Evolutionary conservation across 1,284 basidiomycete genomes (phyloP).

Genomic region (Abortiporus biennis): DNA sequence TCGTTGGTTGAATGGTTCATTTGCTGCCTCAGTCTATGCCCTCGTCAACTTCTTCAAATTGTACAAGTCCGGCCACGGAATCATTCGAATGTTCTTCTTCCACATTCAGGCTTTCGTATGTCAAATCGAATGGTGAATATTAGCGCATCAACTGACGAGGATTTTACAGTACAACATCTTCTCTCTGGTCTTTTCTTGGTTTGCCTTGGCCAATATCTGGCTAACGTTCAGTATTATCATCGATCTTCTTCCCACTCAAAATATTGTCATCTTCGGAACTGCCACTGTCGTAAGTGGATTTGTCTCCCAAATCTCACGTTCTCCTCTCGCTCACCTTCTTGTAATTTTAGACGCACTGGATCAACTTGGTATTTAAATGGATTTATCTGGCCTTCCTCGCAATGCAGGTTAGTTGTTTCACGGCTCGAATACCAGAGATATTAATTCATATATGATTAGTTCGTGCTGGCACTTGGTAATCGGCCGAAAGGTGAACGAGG

Average conservation of each 20-base stretch:
- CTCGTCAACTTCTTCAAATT: constrained; percentile 93
- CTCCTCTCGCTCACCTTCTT: constrained; percentile 1
- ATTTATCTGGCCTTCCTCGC: constrained; percentile 83
- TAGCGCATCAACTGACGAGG: background rate
- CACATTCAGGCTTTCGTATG: constrained; percentile 86
- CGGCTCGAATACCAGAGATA: background rate
- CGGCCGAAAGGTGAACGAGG: constrained; percentile 90
- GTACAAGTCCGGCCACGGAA: constrained; percentile 80
- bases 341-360: constrained; percentile 81
- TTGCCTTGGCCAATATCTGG: constrained; percentile 91
- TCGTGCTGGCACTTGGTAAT: constrained; percentile 93
- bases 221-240: constrained; percentile 96
- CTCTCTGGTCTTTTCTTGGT: constrained; percentile 85
- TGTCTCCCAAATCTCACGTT: background rate
- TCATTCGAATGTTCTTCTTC: constrained; percentile 91
- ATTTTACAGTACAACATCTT: constrained; percentile 65
- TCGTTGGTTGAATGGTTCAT: constrained; percentile 95
- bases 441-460: constrained; percentile 34
- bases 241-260: constrained; percentile 70
- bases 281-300: constrained; percentile 45
- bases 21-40: constrained; percentile 93
- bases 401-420: constrained; percentile 39
- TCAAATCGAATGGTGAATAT: constrained; percentile 12
- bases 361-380: constrained; percentile 83
- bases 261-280: constrained; percentile 69